phyloP scores from a whole-genome alignment of 2,329 filamentous ascomycete genomes.

The Hypocreales sp. region DNA sequence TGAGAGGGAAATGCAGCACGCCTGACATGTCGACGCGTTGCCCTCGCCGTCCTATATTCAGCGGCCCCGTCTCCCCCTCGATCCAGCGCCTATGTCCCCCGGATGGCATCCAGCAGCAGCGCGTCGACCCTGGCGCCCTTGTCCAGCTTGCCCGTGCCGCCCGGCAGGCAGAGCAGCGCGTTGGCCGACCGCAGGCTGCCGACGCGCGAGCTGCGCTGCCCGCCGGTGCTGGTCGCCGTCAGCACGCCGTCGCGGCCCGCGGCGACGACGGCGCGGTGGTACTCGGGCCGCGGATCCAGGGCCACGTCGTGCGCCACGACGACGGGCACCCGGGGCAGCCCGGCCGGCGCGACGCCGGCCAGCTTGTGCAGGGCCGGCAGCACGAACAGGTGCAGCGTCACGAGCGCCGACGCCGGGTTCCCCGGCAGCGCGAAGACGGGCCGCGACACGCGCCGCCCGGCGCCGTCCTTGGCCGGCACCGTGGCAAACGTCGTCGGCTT shows the following conservation, averaged over 20 bases:
- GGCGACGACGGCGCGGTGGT: constrained; percentile 68
- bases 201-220: constrained; percentile 78
- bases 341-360: constrained; percentile 50
- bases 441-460: constrained; percentile 43
- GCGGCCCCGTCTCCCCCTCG: no score
- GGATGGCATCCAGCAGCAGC: constrained; percentile 53
- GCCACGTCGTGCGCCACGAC: constrained; percentile 55
- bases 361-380: constrained; percentile 71
- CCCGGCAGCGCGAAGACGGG: constrained; percentile 83
- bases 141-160: constrained; percentile 43
- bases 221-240: constrained; percentile 68
- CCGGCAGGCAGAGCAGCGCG: constrained; percentile 63
- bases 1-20: no score
- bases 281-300: constrained; percentile 72
- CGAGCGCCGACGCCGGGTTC: constrained; percentile 84
- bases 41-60: no score
- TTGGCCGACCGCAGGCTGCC: constrained; percentile 84
- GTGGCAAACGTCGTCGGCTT: constrained; percentile 97
- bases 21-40: no score
- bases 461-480: constrained; percentile 49
- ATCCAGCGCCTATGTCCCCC: no score
- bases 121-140: constrained; percentile 63
- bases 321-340: constrained; percentile 60
- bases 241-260: constrained; percentile 52
- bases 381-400: constrained; percentile 90